phyloP scores from a whole-genome alignment of 2,329 filamentous ascomycete genomes.

The Colletotrichum gloeosporioides region DNA sequence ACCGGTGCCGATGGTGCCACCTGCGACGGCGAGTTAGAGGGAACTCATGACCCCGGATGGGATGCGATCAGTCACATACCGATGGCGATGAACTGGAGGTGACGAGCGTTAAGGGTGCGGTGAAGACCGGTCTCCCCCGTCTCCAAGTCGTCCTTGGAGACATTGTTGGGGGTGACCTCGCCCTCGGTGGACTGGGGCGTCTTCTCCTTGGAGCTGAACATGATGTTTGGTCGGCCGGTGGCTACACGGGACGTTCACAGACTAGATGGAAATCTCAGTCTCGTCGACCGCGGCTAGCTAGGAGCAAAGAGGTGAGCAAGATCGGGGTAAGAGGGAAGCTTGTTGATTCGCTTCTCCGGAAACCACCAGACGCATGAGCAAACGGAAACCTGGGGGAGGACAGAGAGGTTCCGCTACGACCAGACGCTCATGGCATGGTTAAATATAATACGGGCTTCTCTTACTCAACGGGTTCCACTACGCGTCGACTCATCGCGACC shows the following conservation, averaged over 20 bases:
- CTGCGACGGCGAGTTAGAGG: background rate
- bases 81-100: slow-evolving; percentile 57
- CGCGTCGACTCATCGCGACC: slow-evolving; percentile 18
- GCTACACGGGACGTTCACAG: background rate
- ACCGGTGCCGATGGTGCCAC: slow-evolving; percentile 73
- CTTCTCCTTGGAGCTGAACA: slow-evolving; percentile 21
- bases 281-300: slow-evolving; percentile 5
- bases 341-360: slow-evolving; percentile 15
- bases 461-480: slow-evolving; percentile 18
- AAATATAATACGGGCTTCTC: slow-evolving; percentile 13
- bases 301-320: background rate
- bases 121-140: slow-evolving; percentile 39
- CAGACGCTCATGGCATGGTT: slow-evolving; percentile 11
- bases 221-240: background rate
- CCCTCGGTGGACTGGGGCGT: slow-evolving; percentile 12
- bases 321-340: background rate
- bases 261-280: background rate
- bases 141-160: slow-evolving; percentile 38
- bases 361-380: slow-evolving; percentile 14
- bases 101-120: slow-evolving; percentile 41
- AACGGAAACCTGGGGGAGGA: background rate
- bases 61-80: slow-evolving; percentile 29
- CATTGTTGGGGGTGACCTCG: slow-evolving; percentile 16
- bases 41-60: background rate
- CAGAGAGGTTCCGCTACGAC: background rate